These are phyloP conservation scores for Zygosaccharomyces sapae DNA, from an alignment of 1,139 yeast genomes.

Conservation along the genomic window DNA sequence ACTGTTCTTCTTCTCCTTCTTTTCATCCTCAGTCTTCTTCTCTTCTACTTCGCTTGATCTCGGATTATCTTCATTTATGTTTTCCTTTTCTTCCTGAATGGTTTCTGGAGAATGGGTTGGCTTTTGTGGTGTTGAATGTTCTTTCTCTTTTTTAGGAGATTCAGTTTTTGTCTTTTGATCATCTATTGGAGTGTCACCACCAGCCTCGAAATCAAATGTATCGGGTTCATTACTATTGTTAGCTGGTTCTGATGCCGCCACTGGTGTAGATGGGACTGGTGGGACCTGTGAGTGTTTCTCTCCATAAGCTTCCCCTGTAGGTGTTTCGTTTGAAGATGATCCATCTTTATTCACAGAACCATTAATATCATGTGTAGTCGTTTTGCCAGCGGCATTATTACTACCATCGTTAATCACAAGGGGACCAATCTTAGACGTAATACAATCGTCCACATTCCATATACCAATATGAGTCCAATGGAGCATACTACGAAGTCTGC, in stretches of 20 bases:
- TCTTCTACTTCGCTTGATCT: background rate
- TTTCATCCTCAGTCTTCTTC: background rate
- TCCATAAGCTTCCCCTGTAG: background rate
- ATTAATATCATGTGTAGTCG: background rate
- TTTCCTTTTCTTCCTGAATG: background rate
- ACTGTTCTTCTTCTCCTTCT: background rate
- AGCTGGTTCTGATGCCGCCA: background rate
- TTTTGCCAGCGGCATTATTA: constrained; percentile 3
- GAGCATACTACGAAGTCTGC: constrained; percentile 54
- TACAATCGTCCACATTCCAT: constrained; percentile 39
- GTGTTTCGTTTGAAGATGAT: background rate
- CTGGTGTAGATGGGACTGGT: background rate
- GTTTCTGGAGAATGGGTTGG: background rate
- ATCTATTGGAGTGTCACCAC: background rate
- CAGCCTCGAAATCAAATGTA: constrained; percentile 20
- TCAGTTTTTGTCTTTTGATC: background rate
- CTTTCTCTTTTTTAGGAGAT: background rate
- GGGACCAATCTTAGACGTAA: constrained; percentile 36
- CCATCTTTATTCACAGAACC: background rate
- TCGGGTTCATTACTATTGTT: constrained; percentile 12
- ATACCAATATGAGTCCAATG: constrained; percentile 84
- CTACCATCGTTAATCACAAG: constrained; percentile 20
- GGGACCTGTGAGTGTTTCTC: background rate
- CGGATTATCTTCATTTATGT: background rate
- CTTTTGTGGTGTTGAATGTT: background rate